Evolutionary conservation across 108 stramenopile genomes (phyloP), one percentile per base, ranked within the genome.

Genomic region (Cyclotella baltica): DNA sequence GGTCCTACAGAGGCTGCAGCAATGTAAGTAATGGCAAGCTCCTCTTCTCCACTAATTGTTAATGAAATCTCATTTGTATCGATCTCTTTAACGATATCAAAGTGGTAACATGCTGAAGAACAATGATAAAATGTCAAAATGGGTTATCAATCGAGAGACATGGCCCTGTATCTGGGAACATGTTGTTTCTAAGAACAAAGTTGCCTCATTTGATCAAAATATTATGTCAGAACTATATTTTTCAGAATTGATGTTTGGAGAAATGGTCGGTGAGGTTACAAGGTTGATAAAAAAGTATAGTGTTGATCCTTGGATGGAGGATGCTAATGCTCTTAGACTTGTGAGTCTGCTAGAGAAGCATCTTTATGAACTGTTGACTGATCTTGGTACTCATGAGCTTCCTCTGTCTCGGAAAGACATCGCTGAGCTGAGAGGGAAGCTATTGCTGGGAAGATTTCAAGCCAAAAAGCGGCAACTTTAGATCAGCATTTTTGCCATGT

Each of bases 251-350:
- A 51, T 67, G 46, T 20, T 67, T 3, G 48, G 48, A 47, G 66
- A 46, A 9, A 67, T 67, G 66, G 28, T 48, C 25, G 40, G 37
- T 67, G 46, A 67, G 10, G 35, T 67, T 0, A 47, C 34, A 30
- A 40, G 66, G 1, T 67, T 67, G 43, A 46, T 67, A 0, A 10
- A 3, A 3, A 67, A 67, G 66, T 67, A 67, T 19, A 67, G 43
- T 4, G 34, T 46, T 3, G 35, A 1, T 10, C 35, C 20, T 23
- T 67, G 66, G 66, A 28, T 22, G 0, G 15, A 23, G 8, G 37
- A 67, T 20, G 20, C 46, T 0, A 50, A 33, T 67, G 66, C 66
- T 1, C 46, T 25, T 11, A 40, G 66, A 19, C 46, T 67, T 48
- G 66, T 67, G 46, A 36, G 37, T 2, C 35, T 67, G 20, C 48